Base-by-base conservation (phyloP, 2,329 filamentous ascomycete genomes). In the Cyclaneusma minus region DNA sequence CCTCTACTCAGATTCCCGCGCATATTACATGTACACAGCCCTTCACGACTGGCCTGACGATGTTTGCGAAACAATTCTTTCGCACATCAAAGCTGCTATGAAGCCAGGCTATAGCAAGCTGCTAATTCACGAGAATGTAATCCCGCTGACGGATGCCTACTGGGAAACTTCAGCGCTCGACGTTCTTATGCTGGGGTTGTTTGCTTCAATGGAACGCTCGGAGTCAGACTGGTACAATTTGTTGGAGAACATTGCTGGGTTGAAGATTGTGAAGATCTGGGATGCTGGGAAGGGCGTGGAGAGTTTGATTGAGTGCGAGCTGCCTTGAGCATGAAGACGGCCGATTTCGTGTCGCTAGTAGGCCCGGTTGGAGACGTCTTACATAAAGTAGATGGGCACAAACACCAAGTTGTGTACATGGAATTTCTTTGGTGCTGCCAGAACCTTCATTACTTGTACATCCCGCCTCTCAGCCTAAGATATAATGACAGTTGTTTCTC, bases 21-120 rank as follows among this genome's bases (percentile, higher is more conserved):
- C 41, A 2, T 52, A 52, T 25, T 52, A 45, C 34, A 36, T 50
- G n/a, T 47, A 46, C 21, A 38, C 36, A 3, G 41, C 55, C 14
- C 40, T 56, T n/a, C 54, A 57, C 25, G 52, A 57, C 30, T 56
- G 51, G 50, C 38, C 45, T 0, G 49, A 57, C 22, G 35, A 36
- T 10, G 37, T 43, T 5, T 45, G 43, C 1, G 11, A 35, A 3
- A 17, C 32, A 9, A 55, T 56, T 14, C 33, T 58, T 7, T 31
- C 34, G 12, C 39, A 52, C 8, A 31, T 49, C 5, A 35, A 29
- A 7, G 38, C 37, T 9, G 42, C 40, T 10, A 47, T 55, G 43
- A 41, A 34, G 16, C 39, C 35, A 3, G 41, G 37, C 1, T 37
- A 40, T 15, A 44, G 40, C 3, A 29, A 29, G 3, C 25, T 48